Conservation (phyloP, 345 rosid species). For the Schrenkiella parvula region DNA sequence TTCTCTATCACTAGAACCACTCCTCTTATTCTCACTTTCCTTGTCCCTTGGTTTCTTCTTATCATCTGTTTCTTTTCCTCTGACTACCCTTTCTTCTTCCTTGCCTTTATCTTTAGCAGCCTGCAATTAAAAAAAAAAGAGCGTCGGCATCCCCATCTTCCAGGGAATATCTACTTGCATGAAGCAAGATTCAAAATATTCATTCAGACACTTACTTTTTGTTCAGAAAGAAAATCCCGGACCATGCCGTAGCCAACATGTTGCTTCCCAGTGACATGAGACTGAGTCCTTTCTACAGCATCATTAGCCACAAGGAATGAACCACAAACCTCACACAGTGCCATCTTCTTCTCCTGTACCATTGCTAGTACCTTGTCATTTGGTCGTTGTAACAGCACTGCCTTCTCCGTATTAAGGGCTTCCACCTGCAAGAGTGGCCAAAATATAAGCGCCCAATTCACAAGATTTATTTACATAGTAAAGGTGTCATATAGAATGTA, state of each 20-base stretch:
- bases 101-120: constrained; percentile 76
- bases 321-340: constrained; percentile 93
- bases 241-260: constrained; percentile 98
- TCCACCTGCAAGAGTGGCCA: constrained; percentile 58
- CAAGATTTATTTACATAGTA: background rate
- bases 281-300: constrained; percentile 93
- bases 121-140: constrained; percentile 33
- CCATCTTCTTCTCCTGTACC: constrained; percentile 98
- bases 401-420: constrained; percentile 73
- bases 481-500: background rate
- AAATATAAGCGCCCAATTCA: constrained; percentile 6
- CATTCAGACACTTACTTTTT: constrained; percentile 48
- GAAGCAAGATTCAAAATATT: constrained; percentile 5
- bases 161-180: background rate
- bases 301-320: constrained; percentile 97
- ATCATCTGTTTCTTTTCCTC: constrained; percentile 87
- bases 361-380: constrained; percentile 66
- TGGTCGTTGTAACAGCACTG: constrained; percentile 55
- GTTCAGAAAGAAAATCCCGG: constrained; percentile 77
- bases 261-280: constrained; percentile 95
- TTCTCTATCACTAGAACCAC: constrained; percentile 77
- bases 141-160: constrained; percentile 8
- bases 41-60: constrained; percentile 66
- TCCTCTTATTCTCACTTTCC: constrained; percentile 56
- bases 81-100: constrained; percentile 73